Conservation (phyloP, 495 filamentous ascomycete species). For the Penicillium taxi region DNA sequence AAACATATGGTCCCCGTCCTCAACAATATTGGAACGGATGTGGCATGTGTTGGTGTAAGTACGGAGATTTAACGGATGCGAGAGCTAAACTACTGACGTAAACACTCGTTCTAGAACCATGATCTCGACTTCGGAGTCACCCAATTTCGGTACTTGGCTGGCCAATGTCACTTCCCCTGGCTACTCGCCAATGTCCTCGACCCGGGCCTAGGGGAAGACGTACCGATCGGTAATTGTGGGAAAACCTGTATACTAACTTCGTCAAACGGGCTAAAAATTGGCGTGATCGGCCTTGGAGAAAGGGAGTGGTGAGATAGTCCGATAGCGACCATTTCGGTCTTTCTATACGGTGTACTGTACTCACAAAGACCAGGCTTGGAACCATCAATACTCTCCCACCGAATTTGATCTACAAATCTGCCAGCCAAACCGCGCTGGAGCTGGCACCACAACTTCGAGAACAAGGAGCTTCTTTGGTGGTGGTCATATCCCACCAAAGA, state of each 20-base stretch:
- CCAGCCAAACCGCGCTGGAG: constrained; percentile 58
- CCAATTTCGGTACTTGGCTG: constrained; percentile 64
- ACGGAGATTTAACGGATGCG: constrained; percentile 1
- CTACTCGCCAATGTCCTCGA: constrained; percentile 78
- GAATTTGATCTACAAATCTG: constrained; percentile 70
- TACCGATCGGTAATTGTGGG: constrained; percentile 61
- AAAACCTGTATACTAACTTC: constrained; percentile 64
- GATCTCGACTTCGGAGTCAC: constrained; percentile 88
- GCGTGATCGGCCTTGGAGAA: constrained; percentile 77
- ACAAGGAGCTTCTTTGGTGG: constrained; percentile 70
- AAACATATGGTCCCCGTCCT: constrained; percentile 84
- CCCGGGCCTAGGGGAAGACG: constrained; percentile 60
- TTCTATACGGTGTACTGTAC: no score
- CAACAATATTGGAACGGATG: constrained; percentile 66
- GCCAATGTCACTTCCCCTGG: constrained; percentile 80
- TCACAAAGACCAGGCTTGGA: constrained; percentile 52
- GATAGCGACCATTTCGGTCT: no score
- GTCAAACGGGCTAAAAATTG: constrained; percentile 78
- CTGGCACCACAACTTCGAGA: constrained; percentile 61
- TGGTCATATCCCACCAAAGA: constrained; percentile 76
- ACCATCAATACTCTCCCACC: constrained; percentile 83
- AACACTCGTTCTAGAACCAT: constrained; percentile 75
- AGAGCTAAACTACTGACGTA: constrained; percentile 9
- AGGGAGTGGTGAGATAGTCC: constrained; percentile 45
- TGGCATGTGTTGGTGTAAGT: constrained; percentile 71